These are phyloP conservation scores for Rosa multiflora DNA, from an alignment of 306 rosid genomes.

Conservation along the genomic window DNA sequence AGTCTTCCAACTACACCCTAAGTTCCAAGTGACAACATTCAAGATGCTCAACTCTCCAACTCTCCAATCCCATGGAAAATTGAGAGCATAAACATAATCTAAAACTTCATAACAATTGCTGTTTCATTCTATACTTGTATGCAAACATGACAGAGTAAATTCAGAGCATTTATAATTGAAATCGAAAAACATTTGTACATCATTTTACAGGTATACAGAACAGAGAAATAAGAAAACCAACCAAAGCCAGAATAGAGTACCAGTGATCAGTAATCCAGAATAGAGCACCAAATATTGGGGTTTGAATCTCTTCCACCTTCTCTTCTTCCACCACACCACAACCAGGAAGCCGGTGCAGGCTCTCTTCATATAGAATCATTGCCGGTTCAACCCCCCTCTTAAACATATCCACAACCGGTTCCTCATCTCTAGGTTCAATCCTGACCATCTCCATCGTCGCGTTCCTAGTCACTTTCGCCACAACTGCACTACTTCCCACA, in stretches of 20 bases:
- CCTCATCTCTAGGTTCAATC: neutral
- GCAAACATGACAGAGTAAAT: neutral
- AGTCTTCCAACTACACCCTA: no score
- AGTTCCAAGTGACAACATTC: no score
- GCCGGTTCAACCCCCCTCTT: neutral
- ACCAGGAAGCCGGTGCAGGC: neutral
- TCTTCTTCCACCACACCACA: neutral
- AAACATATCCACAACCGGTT: neutral
- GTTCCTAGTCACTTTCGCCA: neutral
- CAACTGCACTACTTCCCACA: neutral
- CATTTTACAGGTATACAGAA: neutral
- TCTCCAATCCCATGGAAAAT: no score
- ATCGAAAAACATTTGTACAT: no score
- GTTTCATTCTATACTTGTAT: neutral
- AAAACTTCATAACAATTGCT: no score
- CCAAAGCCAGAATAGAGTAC: neutral
- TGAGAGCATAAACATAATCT: no score
- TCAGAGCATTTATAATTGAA: neutral
- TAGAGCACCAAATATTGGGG: neutral
- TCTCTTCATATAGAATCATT: neutral
- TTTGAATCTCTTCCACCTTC: neutral
- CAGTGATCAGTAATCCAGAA: neutral
- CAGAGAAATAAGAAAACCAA: neutral
- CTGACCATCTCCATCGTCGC: neutral
- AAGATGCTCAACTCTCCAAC: no score